Base-by-base conservation (phyloP, 1,139 yeast species). In the Lodderomyces orthopsilosis region DNA sequence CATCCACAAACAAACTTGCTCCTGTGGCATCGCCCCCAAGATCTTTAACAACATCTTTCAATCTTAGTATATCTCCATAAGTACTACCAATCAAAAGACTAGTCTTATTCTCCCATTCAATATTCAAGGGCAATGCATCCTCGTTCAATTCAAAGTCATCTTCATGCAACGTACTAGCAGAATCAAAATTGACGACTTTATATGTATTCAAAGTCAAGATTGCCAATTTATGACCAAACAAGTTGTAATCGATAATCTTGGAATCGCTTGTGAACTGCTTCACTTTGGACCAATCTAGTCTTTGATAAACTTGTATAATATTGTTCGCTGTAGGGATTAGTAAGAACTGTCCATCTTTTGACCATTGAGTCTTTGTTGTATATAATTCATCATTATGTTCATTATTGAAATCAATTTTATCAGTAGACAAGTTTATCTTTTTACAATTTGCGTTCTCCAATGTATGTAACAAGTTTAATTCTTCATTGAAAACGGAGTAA, bases 401-500 rank as follows among this genome's bases (percentile, higher is more conserved):
- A 9, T 57, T 68, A 3, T 55, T 59, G 56, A 43, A 68, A 43
- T 58, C 77, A 10, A 75, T 58, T 18, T 56, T 57, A 35, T 70
- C 77, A 46, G 64, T 53, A 1, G 77, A 69, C 4, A 67, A 56
- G 46, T 66, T 56, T 10, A 63, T 56, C 45, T 70, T 72, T 3
- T 48, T 41, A 2, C 71, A 66, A 18, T 79, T 58, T 28, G 66
- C 65, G 21, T 68, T 71, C 2, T 65, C 56, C 13, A 85, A 59
- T 1, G 75, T 69, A 38, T 77, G 65, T 10, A 66, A 49, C 40
- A 69, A 54, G 35, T 54, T 60, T 9, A 73, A 74, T 19, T 52
- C 52, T 51, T 72, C 77, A 47, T 70, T 70, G 35, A 63, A 73
- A 27, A 85, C 75, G 0, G 89, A 82, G 56, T 75, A 87, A 37